Percentiles rank a stretch among this genome's conserved stretches.
These are phyloP conservation scores for Leishmania arabica DNA, from an alignment of 208 protist species.

Conservation along the genomic window DNA sequence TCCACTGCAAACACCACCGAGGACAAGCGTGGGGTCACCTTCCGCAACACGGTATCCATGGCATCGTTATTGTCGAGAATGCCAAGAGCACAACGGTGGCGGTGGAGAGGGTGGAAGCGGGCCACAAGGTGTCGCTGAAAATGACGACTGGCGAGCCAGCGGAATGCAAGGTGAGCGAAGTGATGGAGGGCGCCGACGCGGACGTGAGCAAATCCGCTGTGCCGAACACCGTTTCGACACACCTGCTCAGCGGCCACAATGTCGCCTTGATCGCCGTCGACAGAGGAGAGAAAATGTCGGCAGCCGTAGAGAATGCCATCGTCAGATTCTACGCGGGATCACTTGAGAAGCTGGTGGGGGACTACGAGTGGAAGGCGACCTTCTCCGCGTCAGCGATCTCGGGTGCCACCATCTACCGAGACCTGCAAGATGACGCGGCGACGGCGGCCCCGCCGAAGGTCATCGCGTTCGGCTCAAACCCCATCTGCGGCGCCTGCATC, in stretches of 20 bases:
- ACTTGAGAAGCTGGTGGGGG: slow-evolving; percentile 24
- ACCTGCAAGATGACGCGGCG: slow-evolving; percentile 34
- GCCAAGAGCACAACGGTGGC: slow-evolving; percentile 18
- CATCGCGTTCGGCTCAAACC: slow-evolving; percentile 55
- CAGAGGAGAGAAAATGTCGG: slow-evolving; percentile 17
- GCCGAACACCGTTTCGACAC: slow-evolving; percentile 21
- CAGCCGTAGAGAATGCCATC: slow-evolving; percentile 25
- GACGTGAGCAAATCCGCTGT: slow-evolving; percentile 17
- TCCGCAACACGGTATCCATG: slow-evolving; percentile 28
- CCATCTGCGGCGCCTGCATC: slow-evolving; percentile 60
- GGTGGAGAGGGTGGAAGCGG: slow-evolving; percentile 23
- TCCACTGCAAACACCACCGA: not conserved
- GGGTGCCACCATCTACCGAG: slow-evolving; percentile 35
- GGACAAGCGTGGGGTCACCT: slow-evolving; percentile 5
- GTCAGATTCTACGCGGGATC: slow-evolving; percentile 27
- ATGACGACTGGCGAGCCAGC: slow-evolving; percentile 20
- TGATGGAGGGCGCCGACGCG: slow-evolving; percentile 16
- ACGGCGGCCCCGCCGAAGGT: slow-evolving; percentile 17
- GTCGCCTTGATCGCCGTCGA: slow-evolving; percentile 27
- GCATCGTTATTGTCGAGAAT: slow-evolving; percentile 34
- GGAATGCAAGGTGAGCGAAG: slow-evolving; percentile 23
- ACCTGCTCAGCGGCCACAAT: slow-evolving; percentile 33
- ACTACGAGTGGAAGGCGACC: slow-evolving; percentile 31
- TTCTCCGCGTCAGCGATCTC: slow-evolving; percentile 41
- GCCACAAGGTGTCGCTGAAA: slow-evolving; percentile 31